Evolutionary conservation across 1,284 basidiomycete genomes (phyloP), one percentile per base, ranked within the genome.

Genomic region (Agroathelia rolfsii): DNA sequence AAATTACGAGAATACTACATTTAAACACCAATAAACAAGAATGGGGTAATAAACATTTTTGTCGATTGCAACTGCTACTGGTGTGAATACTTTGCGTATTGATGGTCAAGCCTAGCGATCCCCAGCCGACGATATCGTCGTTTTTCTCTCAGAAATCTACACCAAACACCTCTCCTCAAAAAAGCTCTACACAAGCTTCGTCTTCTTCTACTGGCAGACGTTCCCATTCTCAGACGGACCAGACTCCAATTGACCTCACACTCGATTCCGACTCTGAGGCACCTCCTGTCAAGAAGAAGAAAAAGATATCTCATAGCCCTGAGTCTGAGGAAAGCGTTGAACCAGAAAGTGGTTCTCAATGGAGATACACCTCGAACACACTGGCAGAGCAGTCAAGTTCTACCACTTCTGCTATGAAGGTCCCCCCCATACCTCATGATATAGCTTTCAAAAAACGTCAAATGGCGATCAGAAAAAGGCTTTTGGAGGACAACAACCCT

Each of bases 161-260:
- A 1, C 46, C 50, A 23, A 54, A 49, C 4, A 35, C 24, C 16
- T 37, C 35, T n/a, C 26, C 27, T 15, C n/a, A n/a, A n/a, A n/a
- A n/a, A n/a, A n/a, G n/a, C n/a, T n/a, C n/a, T n/a, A n/a, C n/a
- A n/a, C n/a, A n/a, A n/a, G n/a, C n/a, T n/a, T n/a, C n/a, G n/a
- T n/a, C n/a, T n/a, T n/a, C n/a, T n/a, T n/a, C n/a, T n/a, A n/a
- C n/a, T n/a, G n/a, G n/a, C n/a, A n/a, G n/a, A n/a, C n/a, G n/a
- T n/a, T n/a, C n/a, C n/a, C n/a, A n/a, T n/a, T n/a, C n/a, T n/a
- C n/a, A n/a, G n/a, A n/a, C n/a, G n/a, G n/a, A n/a, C n/a, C n/a
- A n/a, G n/a, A n/a, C 62, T 7, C 61, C 63, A 13, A 67, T 79
- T 33, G 76, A 80, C 54, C 52, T 77, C 38, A 73, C 77, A 6